Base-by-base conservation (phyloP, 2,329 filamentous ascomycete species). In the Pyrenophora teres region DNA sequence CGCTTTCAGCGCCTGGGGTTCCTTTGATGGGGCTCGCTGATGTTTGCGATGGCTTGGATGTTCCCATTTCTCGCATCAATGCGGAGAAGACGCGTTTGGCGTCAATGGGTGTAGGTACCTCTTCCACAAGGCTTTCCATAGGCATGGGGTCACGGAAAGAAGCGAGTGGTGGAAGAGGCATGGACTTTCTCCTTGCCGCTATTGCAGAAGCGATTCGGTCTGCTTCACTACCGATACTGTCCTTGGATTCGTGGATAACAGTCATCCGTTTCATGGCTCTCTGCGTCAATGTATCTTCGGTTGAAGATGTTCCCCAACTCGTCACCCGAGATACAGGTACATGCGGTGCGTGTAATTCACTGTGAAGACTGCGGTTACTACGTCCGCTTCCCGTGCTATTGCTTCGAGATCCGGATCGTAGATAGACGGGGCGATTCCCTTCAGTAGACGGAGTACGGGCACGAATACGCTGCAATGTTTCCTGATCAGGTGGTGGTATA, bases 221-320 rank as follows among this genome's bases (percentile, higher is more conserved):
- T 19, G 52, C 47, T 23, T 68, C 60, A 42, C 67, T 73, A 9
- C 67, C 62, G 13, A 70, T 63, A 25, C 71, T 74, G 41, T 71
- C 68, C 46, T 70, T 72, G 4, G 69, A 78, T 66, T 88, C 86
- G 39, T 82, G 82, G 64, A 88, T 88, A 19, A 86, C 78, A 2
- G 85, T 86, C n/a, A 88, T 73, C 1, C 83, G 80, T 62, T 87
- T 76, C 69, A 52, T 83, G 77, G 77, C 80, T 73, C 53, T 77
- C 52, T 75, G 79, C 52, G 68, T 83, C 5, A 79, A 72, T 2
- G 82, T 80, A 2, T 82, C 84, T 50, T 80, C 80, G 1, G 79
- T 77, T 1, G 82, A 83, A 0, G 87, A 88, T 54, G 85, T 83
- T 4, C 82, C 82, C 88, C 88, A 90, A 68, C 87, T 91, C 2